These are phyloP conservation scores for Solanum bulbocastanum DNA, from an alignment of 257 asterid species.

Conservation along the genomic window DNA sequence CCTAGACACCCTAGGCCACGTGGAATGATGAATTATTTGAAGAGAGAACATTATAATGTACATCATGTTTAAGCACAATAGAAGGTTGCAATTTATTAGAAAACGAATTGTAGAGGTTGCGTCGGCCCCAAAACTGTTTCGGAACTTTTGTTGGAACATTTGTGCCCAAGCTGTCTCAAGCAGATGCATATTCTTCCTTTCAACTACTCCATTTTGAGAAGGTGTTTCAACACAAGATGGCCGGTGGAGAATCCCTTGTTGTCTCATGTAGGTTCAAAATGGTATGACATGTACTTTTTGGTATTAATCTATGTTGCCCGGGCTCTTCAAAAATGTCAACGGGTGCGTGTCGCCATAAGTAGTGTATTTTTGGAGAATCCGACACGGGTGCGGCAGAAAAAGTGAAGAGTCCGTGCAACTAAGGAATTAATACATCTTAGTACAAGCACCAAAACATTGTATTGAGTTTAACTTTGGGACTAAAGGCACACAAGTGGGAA, in stretches of 20 bases:
- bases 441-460: not conserved
- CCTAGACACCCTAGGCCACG: not conserved
- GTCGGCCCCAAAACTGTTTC: not conserved
- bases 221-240: not conserved
- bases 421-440: not conserved
- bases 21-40: not conserved
- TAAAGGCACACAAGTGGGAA: not conserved
- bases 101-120: not conserved
- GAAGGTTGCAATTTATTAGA: not conserved
- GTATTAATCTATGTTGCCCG: not conserved
- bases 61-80: not conserved
- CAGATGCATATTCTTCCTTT: not conserved
- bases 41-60: not conserved
- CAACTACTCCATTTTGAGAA: not conserved
- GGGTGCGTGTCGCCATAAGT: too few species aligned
- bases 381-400: too few species aligned
- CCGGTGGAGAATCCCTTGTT: not conserved
- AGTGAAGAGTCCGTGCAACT: too few species aligned
- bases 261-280: not conserved
- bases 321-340: too few species aligned
- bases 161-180: not conserved
- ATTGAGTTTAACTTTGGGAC: not conserved
- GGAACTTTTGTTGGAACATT: not conserved
- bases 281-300: not conserved
- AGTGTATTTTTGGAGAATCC: too few species aligned